These are phyloP conservation scores for Coriaria nepalensis DNA, from an alignment of 306 rosid genomes.

Conservation along the genomic window DNA sequence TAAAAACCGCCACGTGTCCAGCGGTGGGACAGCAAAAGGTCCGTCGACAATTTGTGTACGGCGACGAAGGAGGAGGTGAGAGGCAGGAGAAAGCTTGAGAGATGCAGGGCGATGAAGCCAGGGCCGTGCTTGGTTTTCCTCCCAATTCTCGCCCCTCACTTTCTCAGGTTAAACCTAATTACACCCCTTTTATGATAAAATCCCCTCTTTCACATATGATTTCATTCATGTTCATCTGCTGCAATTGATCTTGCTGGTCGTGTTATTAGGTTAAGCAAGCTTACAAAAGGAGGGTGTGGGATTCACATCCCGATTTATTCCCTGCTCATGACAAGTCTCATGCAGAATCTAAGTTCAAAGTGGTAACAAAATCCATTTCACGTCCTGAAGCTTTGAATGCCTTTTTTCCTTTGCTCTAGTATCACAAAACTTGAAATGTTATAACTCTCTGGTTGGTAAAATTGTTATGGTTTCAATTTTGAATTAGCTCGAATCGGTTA, in stretches of 20 bases:
- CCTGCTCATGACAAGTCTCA: conserved; percentile 43
- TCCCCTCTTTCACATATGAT: not conserved
- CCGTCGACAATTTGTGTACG: too few relatives aligned
- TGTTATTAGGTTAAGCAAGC: conserved; percentile 49
- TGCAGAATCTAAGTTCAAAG: conserved; percentile 59
- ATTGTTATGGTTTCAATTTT: not conserved
- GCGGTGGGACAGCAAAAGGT: too few relatives aligned
- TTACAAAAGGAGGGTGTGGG: conserved; percentile 67
- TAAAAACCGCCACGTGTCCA: too few relatives aligned
- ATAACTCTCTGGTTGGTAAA: not conserved
- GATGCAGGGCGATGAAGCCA: conserved; percentile 48
- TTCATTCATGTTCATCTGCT: not conserved
- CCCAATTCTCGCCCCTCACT: conserved; percentile 38
- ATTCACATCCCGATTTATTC: conserved; percentile 68
- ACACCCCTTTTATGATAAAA: too few relatives aligned
- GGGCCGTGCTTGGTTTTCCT: conserved; percentile 45
- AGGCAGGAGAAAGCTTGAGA: conserved; percentile 4
- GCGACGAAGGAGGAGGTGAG: too few relatives aligned
- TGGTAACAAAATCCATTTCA: too few relatives aligned
- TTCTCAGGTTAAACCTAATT: conserved; percentile 33
- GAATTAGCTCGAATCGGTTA: not conserved
- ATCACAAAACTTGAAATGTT: not conserved
- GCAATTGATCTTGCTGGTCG: not conserved
- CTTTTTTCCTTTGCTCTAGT: not conserved
- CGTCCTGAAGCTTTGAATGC: too few relatives aligned